A percentile compares a stretch with the other conserved stretches of the same genome.
Conservation (phyloP, 2,329 filamentous ascomycete species). For the Exophiala aquamarina region DNA sequence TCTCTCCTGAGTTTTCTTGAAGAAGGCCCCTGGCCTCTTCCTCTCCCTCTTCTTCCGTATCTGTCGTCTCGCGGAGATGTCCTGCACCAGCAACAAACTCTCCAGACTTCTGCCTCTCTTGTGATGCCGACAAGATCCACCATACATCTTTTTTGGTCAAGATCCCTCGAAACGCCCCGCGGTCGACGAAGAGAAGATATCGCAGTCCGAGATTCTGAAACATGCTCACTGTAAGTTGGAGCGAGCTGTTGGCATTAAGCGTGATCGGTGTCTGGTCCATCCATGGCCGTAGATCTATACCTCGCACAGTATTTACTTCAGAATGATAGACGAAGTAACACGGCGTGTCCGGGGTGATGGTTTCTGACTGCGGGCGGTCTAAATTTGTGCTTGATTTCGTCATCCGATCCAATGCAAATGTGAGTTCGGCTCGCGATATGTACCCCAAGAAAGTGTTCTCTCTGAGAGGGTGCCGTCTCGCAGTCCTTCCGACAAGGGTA, state of each 20-base stretch:
- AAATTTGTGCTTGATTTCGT: conserved; percentile 45
- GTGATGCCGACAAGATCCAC: conserved; percentile 81
- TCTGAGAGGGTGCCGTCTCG: conserved; percentile 4
- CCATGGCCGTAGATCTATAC: conserved; percentile 89
- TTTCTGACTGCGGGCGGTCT: conserved; percentile 33
- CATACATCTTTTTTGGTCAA: conserved; percentile 98
- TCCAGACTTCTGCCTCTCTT: conserved; percentile 45
- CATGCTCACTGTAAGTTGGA: conserved; percentile 86
- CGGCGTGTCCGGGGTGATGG: conserved; percentile 49
- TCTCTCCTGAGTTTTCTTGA: conserved; percentile 11
- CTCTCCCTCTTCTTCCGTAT: conserved; percentile 11
- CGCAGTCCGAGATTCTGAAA: conserved; percentile 92
- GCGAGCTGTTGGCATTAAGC: conserved; percentile 69
- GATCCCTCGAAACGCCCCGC: conserved; percentile 77
- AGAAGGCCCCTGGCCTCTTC: conserved; percentile 26
- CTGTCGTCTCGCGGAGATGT: conserved; percentile 16
- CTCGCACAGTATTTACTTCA: conserved; percentile 72
- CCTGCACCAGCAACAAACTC: conserved; percentile 22
- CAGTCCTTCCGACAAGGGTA: conserved; percentile 1
- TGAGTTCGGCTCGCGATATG: conserved; percentile 86
- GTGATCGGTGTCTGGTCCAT: conserved; percentile 99
- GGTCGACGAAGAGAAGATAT: conserved; percentile 84
- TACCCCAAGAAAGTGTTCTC: conserved; percentile 79
- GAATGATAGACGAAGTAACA: conserved; percentile 83
- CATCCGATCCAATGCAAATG: conserved; percentile 67